Evolutionary conservation across 495 filamentous ascomycete genomes (phyloP).

Genomic region (Neurospora sp.): DNA sequence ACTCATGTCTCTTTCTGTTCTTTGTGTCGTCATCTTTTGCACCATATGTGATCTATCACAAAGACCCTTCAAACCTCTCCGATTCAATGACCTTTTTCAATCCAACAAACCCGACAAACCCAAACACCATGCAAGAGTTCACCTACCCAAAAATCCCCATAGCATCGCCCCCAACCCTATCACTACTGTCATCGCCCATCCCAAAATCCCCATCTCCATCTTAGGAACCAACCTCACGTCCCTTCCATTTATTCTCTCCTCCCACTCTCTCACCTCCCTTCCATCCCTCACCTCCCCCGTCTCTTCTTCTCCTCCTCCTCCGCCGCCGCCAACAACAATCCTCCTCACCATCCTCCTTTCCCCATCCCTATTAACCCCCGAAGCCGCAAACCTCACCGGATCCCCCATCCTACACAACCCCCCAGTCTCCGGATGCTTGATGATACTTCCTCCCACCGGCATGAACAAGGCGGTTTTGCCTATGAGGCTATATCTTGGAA

Average conservation of each 20-base stretch:
- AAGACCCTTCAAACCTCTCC: not conserved
- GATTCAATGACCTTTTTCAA: not conserved
- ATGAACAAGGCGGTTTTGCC: constrained; percentile 1
- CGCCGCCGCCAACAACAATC: constrained; percentile 41
- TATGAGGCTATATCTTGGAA: not conserved
- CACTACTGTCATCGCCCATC: not conserved
- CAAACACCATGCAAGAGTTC: not conserved
- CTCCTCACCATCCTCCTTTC: constrained; percentile 48
- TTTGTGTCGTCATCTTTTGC: not conserved
- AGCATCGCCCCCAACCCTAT: not conserved
- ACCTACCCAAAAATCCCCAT: not conserved
- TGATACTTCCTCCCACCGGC: not conserved
- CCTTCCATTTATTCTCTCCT: not conserved
- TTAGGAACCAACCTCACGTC: not conserved
- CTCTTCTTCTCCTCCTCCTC: constrained; percentile 43
- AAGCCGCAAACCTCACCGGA: not conserved
- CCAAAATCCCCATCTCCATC: not conserved
- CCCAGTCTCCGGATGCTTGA: not conserved
- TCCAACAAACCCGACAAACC: not conserved
- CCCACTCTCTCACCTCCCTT: not conserved
- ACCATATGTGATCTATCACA: no score
- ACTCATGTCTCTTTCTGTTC: not conserved
- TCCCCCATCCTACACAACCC: not conserved
- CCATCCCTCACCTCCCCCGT: not conserved
- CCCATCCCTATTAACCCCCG: constrained; percentile 35